phyloP scores from a whole-genome alignment of 2,329 filamentous ascomycete species.

The Fusarium verrucosum region DNA sequence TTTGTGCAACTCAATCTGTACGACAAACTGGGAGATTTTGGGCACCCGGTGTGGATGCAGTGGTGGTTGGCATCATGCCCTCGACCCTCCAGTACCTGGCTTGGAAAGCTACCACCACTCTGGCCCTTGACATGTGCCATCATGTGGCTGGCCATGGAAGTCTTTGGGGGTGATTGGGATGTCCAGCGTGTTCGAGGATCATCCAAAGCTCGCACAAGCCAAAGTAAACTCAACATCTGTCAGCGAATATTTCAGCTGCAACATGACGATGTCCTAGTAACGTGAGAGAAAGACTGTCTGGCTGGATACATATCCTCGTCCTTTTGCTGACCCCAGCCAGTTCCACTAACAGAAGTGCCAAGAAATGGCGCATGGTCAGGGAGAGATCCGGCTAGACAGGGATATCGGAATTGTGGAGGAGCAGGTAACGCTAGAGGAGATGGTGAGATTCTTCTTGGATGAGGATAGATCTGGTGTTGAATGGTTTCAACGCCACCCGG shows the following conservation, averaged over 20 bases:
- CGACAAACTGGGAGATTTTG: not conserved
- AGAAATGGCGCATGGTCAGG: constrained; percentile 39
- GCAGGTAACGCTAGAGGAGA: not conserved
- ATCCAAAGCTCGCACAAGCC: not conserved
- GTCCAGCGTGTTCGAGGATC: not conserved
- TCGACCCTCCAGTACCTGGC: constrained; percentile 5
- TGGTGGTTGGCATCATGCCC: constrained; percentile 11
- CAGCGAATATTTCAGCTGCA: not conserved
- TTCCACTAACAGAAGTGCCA: constrained; percentile 32
- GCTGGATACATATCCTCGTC: constrained; percentile 16
- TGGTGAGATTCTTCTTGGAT: constrained; percentile 1
- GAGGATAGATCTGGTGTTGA: not conserved
- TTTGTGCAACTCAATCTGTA: not conserved
- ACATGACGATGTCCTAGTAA: not conserved
- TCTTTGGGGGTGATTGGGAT: not conserved
- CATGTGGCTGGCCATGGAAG: constrained; percentile 28
- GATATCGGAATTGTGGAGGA: constrained; percentile 35
- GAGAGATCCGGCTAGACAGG: constrained; percentile 39
- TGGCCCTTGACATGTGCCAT: constrained; percentile 28
- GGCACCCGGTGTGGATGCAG: constrained; percentile 19
- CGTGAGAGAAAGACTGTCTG: constrained; percentile 6
- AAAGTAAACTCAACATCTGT: not conserved
- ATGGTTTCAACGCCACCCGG: not conserved
- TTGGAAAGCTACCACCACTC: constrained; percentile 10
- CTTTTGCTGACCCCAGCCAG: constrained; percentile 26